Conservation (phyloP, 495 filamentous ascomycete genomes). For the Aspergillus kassunensis region DNA sequence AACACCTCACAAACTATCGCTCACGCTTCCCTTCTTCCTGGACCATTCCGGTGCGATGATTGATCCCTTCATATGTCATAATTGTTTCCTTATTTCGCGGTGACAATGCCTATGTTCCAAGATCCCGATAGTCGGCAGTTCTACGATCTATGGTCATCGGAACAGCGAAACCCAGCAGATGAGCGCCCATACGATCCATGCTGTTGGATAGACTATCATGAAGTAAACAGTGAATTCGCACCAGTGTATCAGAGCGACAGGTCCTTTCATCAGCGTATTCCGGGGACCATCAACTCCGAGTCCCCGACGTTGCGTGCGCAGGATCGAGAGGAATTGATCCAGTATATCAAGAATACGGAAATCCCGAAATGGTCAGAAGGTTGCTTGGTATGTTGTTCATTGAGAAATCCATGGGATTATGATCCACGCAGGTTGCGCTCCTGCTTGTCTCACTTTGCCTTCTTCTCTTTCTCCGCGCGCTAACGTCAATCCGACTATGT, state of each 20-base stretch:
- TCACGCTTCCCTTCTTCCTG: too few species aligned
- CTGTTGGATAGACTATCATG: conserved; percentile 15
- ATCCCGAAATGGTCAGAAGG: conserved; percentile 70
- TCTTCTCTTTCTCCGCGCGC: background rate
- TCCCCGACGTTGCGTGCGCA: conserved; percentile 28
- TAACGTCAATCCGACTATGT: conserved; percentile 1
- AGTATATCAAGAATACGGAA: conserved; percentile 76
- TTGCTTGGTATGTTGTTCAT: conserved; percentile 60
- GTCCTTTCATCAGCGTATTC: background rate
- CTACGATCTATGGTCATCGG: conserved; percentile 29
- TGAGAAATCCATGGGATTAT: background rate
- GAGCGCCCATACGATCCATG: conserved; percentile 14
- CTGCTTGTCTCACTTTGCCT: background rate
- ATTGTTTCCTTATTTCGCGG: conserved; percentile 1
- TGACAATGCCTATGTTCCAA: conserved; percentile 41
- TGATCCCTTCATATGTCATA: conserved; percentile 2
- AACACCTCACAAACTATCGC: background rate
- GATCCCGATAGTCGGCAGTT: conserved; percentile 34
- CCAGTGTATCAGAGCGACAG: conserved; percentile 7
- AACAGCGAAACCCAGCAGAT: conserved; percentile 19
- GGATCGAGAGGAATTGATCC: conserved; percentile 76
- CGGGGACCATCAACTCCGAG: conserved; percentile 8
- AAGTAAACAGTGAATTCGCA: conserved; percentile 1
- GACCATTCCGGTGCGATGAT: conserved; percentile 20
- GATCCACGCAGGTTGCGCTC: background rate